Percentiles rank a stretch among this genome's conserved stretches.
Conservation (phyloP, 2,329 filamentous ascomycete species). For the Hymenoscyphus scutula region DNA sequence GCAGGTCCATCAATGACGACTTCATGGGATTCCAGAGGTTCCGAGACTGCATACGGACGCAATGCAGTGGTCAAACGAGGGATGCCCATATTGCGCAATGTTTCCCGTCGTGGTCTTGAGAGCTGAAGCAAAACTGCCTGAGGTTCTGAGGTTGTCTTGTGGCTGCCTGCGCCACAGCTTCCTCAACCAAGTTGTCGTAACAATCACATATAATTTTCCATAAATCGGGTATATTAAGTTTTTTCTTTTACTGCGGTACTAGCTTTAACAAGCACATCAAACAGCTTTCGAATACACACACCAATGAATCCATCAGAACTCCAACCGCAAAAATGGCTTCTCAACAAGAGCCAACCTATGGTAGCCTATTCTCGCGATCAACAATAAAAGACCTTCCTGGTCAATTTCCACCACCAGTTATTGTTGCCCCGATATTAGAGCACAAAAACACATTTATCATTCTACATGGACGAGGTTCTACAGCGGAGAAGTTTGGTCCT, state of each 20-base stretch:
- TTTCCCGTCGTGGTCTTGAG: too few relatives aligned
- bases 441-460: constrained; percentile 46
- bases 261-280: too few relatives aligned
- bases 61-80: constrained; percentile 53
- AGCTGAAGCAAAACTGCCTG: background rate
- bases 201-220: too few relatives aligned
- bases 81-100: constrained; percentile 53
- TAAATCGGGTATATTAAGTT: too few relatives aligned
- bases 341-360: background rate
- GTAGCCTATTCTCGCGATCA: background rate
- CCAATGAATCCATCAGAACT: background rate
- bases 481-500: constrained; percentile 41
- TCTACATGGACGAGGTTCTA: constrained; percentile 47
- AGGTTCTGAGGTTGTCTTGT: too few relatives aligned
- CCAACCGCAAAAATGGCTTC: background rate
- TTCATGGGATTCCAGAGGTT: constrained; percentile 41
- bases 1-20: constrained; percentile 74
- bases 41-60: constrained; percentile 48
- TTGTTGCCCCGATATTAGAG: constrained; percentile 13
- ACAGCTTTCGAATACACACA: too few relatives aligned
- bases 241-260: too few relatives aligned
- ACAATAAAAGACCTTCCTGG: constrained; percentile 3
- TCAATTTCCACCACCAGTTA: constrained; percentile 21
- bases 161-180: too few relatives aligned
- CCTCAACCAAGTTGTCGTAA: too few relatives aligned